Evolutionary conservation across 2,329 filamentous ascomycete species (phyloP), one percentile per base, ranked within the genome.

Genomic region (Ophiocordyceps australis): DNA sequence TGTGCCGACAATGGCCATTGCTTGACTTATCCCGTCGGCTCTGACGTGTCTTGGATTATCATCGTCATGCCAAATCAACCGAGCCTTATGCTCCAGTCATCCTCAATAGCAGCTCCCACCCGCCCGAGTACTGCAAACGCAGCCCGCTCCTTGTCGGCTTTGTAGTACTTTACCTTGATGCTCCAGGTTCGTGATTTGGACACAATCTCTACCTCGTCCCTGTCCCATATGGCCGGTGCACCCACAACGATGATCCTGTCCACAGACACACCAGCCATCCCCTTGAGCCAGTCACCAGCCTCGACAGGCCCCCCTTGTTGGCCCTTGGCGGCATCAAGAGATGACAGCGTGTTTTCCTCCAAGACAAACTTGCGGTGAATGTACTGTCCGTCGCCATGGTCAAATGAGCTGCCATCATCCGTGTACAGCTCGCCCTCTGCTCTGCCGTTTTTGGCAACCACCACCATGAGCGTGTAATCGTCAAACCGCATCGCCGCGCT

Each of bases 381-480:
- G 50, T 78, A 93, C 33, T 82, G 82, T 9, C 85, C 86, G 34
- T 72, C 59, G 47, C 91, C 61, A 44, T 80, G 83, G 28, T 93
- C 82, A 38, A 85, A 98, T 1, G 77, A 79, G 50, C 95, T 85
- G 24, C 89, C 89, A 37, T 98, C 89, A 43, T 98, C 89, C 17
- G 82, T 60, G 43, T 98, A 98, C 7, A 98, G 57, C 25, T 78
- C 74, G 16, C 89, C 89, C 24, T 75, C 66, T 0, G 86, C 82
- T 5, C 42, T 29, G 13, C 53, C 59, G 25, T 36, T 32, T 39
- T 74, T 68, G 27, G 76, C 73, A 17, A 91, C 58, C 2, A 46
- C 35, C 3, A 95, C 61, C 3, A 98, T 74, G 2, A 98, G 67
- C 0, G 89, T 98, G 56, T 93, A 93, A 21, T 91, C 85, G 47